phyloP scores from a whole-genome alignment of 805 yeast genomes.

The Monosporozyma siamensis region DNA sequence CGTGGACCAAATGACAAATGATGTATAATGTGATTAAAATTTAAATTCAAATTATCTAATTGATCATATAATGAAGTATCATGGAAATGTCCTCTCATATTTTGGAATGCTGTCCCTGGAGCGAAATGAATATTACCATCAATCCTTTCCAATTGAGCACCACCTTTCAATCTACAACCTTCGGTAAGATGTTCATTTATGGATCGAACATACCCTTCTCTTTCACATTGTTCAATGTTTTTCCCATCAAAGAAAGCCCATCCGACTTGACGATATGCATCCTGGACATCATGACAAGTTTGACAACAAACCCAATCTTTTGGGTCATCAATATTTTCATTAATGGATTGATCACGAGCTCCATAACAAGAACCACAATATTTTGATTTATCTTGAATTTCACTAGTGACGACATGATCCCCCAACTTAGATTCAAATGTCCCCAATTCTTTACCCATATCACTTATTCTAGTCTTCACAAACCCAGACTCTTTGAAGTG shows the following conservation, averaged over 20 bases:
- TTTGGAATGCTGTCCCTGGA: slow-evolving; percentile 73
- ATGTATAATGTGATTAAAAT: slow-evolving; percentile 69
- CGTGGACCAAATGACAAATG: slow-evolving; percentile 71
- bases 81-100: slow-evolving; percentile 57
- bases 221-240: slow-evolving; percentile 82
- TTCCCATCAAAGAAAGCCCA: slow-evolving; percentile 92
- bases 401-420: slow-evolving; percentile 49
- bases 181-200: slow-evolving; percentile 54
- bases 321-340: slow-evolving; percentile 20
- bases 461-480: slow-evolving; percentile 48
- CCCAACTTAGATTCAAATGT: slow-evolving; percentile 40
- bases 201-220: slow-evolving; percentile 69
- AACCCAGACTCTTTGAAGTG: slow-evolving; percentile 68
- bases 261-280: slow-evolving; percentile 63
- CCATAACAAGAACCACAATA: slow-evolving; percentile 93
- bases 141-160: slow-evolving; percentile 70
- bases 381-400: slow-evolving; percentile 68
- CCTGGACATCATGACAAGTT: slow-evolving; percentile 68
- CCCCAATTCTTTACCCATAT: slow-evolving; percentile 44
- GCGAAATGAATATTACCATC: slow-evolving; percentile 93
- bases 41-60: slow-evolving; percentile 41
- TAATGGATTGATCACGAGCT: slow-evolving; percentile 48
- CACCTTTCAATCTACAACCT: slow-evolving; percentile 84
- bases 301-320: slow-evolving; percentile 63
- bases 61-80: slow-evolving; percentile 67